Conservation (phyloP, 352 stramenopile genomes). For the Pythium aristosporum region DNA sequence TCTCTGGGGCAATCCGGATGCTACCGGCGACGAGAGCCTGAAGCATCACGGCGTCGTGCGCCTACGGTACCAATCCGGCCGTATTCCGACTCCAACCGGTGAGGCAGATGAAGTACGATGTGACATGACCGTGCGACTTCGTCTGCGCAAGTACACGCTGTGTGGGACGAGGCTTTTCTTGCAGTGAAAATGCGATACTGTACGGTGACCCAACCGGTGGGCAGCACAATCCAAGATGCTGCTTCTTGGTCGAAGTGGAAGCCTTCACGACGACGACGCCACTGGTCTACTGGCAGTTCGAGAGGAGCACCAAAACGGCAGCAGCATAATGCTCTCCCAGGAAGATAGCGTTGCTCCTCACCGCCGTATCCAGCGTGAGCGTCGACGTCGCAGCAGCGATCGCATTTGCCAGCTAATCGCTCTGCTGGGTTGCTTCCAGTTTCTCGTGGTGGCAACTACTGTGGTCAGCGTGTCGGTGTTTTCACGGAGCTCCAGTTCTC, state of each 20-base stretch:
- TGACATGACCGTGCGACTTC: conserved; percentile 27
- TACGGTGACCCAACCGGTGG: neutral
- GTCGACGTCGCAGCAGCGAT: neutral
- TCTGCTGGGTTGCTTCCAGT: conserved; percentile 11
- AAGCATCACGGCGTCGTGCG: conserved; percentile 59
- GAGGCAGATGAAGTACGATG: conserved; percentile 3
- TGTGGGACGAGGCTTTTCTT: conserved; percentile 31
- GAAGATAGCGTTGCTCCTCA: neutral
- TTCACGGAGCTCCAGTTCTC: neutral
- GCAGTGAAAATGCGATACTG: conserved; percentile 11
- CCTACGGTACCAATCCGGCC: conserved; percentile 38
- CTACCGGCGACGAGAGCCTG: conserved; percentile 52
- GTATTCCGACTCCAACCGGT: conserved; percentile 1
- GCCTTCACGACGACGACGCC: neutral
- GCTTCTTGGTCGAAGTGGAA: conserved; percentile 1
- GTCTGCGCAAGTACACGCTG: conserved; percentile 32
- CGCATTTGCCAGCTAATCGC: conserved; percentile 9
- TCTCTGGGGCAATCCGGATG: conserved; percentile 50
- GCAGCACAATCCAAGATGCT: conserved; percentile 4
- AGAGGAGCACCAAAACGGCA: neutral
- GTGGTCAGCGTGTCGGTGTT: conserved; percentile 3
- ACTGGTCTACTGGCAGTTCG: neutral
- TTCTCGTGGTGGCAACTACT: conserved; percentile 5
- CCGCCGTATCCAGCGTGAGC: neutral
- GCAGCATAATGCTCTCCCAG: neutral